Percentiles rank a stretch among this genome's conserved stretches.
These are phyloP conservation scores for Neovahlkampfia damariscottae DNA, from an alignment of 78 protist species.

Conservation along the genomic window DNA sequence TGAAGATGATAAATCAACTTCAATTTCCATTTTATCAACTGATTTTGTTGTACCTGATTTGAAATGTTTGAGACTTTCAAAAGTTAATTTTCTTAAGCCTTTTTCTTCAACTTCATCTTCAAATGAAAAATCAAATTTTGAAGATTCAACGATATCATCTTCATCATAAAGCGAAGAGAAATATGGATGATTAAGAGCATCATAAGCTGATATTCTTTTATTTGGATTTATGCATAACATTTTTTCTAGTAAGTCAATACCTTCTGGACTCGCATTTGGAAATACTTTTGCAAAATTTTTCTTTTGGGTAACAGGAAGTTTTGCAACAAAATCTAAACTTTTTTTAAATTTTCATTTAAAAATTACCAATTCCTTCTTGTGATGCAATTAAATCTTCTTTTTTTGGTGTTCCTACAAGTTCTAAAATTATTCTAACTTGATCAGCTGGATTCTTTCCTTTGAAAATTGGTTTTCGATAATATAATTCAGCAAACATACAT, in stretches of 20 bases:
- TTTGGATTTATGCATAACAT: constrained; percentile 6
- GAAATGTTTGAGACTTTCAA: too few relatives aligned
- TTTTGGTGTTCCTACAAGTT: background rate
- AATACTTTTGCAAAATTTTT: background rate
- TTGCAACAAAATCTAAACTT: background rate
- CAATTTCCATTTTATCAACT: too few relatives aligned
- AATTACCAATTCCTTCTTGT: background rate
- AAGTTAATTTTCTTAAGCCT: too few relatives aligned
- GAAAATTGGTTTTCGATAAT: background rate
- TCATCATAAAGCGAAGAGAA: constrained; percentile 13
- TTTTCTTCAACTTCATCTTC: too few relatives aligned
- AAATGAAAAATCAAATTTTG: too few relatives aligned
- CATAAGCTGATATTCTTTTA: constrained; percentile 3
- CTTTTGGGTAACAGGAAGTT: background rate
- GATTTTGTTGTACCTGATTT: too few relatives aligned
- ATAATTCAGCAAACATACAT: constrained; percentile 21
- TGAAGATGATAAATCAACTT: too few relatives aligned
- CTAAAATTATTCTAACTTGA: constrained; percentile 1
- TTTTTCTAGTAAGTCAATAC: constrained; percentile 8
- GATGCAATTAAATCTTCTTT: background rate
- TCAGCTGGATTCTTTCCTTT: background rate
- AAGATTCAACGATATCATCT: too few relatives aligned
- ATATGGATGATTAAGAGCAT: constrained; percentile 18
- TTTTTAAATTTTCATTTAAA: background rate
- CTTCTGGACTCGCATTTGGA: background rate